These are phyloP conservation scores for Acrocalymma vagum DNA, from an alignment of 2,329 filamentous ascomycete genomes.

Conservation along the genomic window DNA sequence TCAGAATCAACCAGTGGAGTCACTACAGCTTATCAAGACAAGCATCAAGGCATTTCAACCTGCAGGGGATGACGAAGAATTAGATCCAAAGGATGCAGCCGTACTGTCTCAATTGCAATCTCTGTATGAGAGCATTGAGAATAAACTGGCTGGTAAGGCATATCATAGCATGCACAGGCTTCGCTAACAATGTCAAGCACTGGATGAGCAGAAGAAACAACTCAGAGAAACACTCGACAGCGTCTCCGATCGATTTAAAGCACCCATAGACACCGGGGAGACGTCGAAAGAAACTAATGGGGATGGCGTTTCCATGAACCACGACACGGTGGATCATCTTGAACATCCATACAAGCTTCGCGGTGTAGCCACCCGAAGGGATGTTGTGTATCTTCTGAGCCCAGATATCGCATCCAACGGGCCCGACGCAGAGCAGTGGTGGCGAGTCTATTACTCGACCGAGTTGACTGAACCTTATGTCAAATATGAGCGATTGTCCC, in stretches of 20 bases:
- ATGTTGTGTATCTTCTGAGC: slow-evolving; percentile 65
- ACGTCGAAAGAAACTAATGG: slow-evolving; percentile 36
- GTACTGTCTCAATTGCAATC: slow-evolving; percentile 36
- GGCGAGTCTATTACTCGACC: slow-evolving; percentile 44
- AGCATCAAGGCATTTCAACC: slow-evolving; percentile 45
- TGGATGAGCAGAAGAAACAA: slow-evolving; percentile 53
- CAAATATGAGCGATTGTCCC: slow-evolving; percentile 50
- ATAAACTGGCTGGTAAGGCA: slow-evolving; percentile 38
- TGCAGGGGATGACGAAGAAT: slow-evolving; percentile 12
- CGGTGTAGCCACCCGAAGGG: slow-evolving; percentile 66
- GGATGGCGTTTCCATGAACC: too few relatives aligned
- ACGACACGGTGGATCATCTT: slow-evolving; percentile 24
- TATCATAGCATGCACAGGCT: not conserved
- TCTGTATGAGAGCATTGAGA: slow-evolving; percentile 40
- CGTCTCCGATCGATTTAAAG: slow-evolving; percentile 57
- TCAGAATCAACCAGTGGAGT: slow-evolving; percentile 40
- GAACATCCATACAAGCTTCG: slow-evolving; percentile 61
- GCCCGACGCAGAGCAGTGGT: slow-evolving; percentile 39
- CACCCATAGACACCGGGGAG: slow-evolving; percentile 47
- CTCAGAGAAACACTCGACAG: slow-evolving; percentile 51
- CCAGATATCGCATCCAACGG: slow-evolving; percentile 34
- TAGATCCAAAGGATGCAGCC: slow-evolving; percentile 25
- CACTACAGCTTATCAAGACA: slow-evolving; percentile 49
- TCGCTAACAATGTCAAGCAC: slow-evolving; percentile 40
- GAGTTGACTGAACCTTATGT: slow-evolving; percentile 33